These are phyloP conservation scores for Sporisorium exsertum DNA, from an alignment of 1,284 basidiomycete species.

Conservation along the genomic window DNA sequence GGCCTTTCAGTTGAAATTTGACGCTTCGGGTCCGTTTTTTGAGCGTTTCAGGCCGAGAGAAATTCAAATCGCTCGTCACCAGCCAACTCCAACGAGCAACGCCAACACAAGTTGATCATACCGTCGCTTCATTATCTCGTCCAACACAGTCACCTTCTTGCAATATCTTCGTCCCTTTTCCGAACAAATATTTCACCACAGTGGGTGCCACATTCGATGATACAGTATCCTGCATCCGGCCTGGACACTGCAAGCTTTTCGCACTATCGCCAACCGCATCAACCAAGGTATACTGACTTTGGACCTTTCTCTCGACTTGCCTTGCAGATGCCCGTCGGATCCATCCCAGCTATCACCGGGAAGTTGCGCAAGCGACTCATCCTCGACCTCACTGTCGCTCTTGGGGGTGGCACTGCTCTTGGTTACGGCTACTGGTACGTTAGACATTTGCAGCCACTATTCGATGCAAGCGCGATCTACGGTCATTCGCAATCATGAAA, in stretches of 20 bases:
- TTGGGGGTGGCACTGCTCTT: slow-evolving; percentile 61
- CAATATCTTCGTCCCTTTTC: slow-evolving; percentile 4
- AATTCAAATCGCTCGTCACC: slow-evolving; percentile 10
- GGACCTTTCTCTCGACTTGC: background rate
- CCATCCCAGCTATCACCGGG: slow-evolving; percentile 64
- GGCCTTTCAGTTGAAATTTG: background rate
- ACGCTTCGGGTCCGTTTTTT: slow-evolving; percentile 15
- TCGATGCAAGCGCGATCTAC: background rate
- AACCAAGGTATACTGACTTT: slow-evolving; percentile 19
- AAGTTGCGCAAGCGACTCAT: slow-evolving; percentile 68
- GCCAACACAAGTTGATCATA: slow-evolving; percentile 5
- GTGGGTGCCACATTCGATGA: slow-evolving; percentile 17
- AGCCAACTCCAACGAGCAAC: background rate
- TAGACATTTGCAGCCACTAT: background rate
- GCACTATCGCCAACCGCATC: background rate
- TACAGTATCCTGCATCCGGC: background rate
- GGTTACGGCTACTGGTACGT: slow-evolving; percentile 67
- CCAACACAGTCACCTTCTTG: slow-evolving; percentile 28
- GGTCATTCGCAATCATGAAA: background rate
- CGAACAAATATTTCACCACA: slow-evolving; percentile 16
- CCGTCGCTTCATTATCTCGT: background rate
- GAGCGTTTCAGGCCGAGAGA: slow-evolving; percentile 12
- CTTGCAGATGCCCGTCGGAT: slow-evolving; percentile 56
- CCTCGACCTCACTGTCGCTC: slow-evolving; percentile 63
- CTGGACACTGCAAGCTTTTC: no score